Percentiles rank a stretch among this genome's conserved stretches.
phyloP scores from a whole-genome alignment of 768 basidiomycete species.

The Suillus luteus region DNA sequence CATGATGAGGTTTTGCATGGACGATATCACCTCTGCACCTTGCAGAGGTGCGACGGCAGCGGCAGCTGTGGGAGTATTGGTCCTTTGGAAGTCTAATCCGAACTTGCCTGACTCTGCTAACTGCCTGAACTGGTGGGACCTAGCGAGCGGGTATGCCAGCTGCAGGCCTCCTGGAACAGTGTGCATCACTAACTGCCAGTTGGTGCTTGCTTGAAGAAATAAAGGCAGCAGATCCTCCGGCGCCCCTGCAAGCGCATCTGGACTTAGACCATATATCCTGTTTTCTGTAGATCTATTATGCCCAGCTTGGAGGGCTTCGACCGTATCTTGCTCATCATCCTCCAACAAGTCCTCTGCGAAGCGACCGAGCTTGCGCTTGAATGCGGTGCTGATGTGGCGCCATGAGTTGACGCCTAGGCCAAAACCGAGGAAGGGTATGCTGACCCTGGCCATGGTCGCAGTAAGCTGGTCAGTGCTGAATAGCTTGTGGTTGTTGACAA shows the following conservation, averaged over 20 bases:
- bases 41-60: background rate
- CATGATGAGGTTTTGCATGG: background rate
- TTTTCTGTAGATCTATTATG: constrained; percentile 27
- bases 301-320: constrained; percentile 27
- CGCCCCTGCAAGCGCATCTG: constrained; percentile 23
- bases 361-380: constrained; percentile 18
- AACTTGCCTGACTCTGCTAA: background rate
- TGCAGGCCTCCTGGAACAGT: background rate
- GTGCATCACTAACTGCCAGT: constrained; percentile 9
- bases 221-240: constrained; percentile 28
- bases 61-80: background rate
- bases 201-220: constrained; percentile 26
- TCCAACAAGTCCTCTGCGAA: constrained; percentile 6
- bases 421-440: constrained; percentile 13
- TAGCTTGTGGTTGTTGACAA: constrained; percentile 19
- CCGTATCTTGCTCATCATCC: constrained; percentile 14
- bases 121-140: background rate
- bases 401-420: constrained; percentile 11
- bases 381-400: constrained; percentile 28
- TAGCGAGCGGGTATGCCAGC: background rate
- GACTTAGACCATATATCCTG: constrained; percentile 28
- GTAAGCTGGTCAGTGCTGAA: constrained; percentile 14
- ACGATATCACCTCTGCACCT: background rate
- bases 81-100: background rate
- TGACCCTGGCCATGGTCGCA: background rate